These are phyloP conservation scores for Exidia glandulosa DNA, from an alignment of 768 basidiomycete species.

Conservation along the genomic window DNA sequence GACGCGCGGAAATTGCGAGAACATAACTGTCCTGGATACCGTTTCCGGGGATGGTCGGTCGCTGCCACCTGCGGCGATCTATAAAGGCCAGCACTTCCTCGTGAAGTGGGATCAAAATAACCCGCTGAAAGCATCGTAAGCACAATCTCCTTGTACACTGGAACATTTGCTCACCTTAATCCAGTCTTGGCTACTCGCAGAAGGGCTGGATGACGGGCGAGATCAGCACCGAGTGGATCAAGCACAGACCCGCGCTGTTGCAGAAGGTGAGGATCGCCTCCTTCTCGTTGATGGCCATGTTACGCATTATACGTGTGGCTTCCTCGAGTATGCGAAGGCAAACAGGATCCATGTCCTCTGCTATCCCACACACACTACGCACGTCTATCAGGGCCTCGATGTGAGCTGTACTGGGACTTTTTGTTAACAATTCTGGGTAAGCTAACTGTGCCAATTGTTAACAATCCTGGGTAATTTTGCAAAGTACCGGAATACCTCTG, in stretches of 20 bases:
- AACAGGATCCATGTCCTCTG: slow-evolving; percentile 31
- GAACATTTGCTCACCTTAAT: not conserved
- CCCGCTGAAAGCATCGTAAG: not conserved
- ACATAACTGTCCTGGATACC: too few species aligned
- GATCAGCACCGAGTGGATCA: slow-evolving; percentile 23
- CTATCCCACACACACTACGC: slow-evolving; percentile 35
- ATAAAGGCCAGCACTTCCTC: not conserved
- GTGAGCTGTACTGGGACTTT: too few species aligned
- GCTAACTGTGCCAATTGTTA: too few species aligned
- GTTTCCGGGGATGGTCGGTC: too few species aligned
- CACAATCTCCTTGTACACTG: slow-evolving; percentile 1
- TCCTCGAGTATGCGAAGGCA: slow-evolving; percentile 26
- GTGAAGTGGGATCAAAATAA: not conserved
- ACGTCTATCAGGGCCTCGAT: slow-evolving; percentile 35
- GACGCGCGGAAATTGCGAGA: too few species aligned
- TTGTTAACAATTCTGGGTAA: too few species aligned
- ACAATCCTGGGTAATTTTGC: too few species aligned
- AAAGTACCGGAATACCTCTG: too few species aligned
- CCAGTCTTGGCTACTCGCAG: slow-evolving; percentile 18
- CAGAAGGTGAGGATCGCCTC: slow-evolving; percentile 15
- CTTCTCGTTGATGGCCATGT: slow-evolving; percentile 38
- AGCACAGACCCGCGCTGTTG: slow-evolving; percentile 26
- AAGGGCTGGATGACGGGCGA: slow-evolving; percentile 22
- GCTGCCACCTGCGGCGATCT: not conserved
- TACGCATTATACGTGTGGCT: slow-evolving; percentile 28